Base-by-base conservation (phyloP, 2,329 filamentous ascomycete species). In the Cercospora zeae-maydis region DNA sequence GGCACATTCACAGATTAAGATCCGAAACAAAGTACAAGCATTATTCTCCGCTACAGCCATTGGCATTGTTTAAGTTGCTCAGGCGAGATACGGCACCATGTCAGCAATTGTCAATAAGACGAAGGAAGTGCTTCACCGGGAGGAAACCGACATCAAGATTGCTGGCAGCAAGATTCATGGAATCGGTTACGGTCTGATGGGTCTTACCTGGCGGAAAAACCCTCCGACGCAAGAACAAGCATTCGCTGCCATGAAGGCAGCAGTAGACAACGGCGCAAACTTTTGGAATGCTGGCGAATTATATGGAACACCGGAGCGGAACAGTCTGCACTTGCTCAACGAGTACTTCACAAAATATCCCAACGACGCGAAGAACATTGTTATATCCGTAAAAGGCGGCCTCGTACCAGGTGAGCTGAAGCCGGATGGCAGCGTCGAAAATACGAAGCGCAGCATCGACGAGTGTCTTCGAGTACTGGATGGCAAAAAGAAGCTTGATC, bases 321-420 rank as follows among this genome's bases (percentile, higher is more conserved):
- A 82, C 69, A 79, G 76, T 10, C 74, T 83, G 0, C 78, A 81
- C 33, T 72, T 84, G 6, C 75, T 84, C 24, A 77, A 78, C 21
- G 78, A 77, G 55, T 84, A 84, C 70, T 84, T 84, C 67, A 76
- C 75, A 27, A 78, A 80, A 67, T 80, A 83, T 65, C 82, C 82
- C 5, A 77, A 77, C 36, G 81, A 84, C 66, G 80, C 79, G 0
- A 71, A 77, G 31, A 81, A 82, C 65, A 77, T 83, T n/a, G 77
- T 81, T 9, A 66, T 84, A 16, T 79, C 75, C n/a, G 79, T 84
- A 74, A 83, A 83, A 67, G 80, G 81, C 9, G 80, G 79, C 3
- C 36, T 75, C 21, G 69, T 75, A 61, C 70, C 69, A 7, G 75
- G 75, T 4, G 64, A 67, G 16, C 60, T 79, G 63, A 69, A 56